These are phyloP conservation scores for Spathaspora passalidarum DNA, from an alignment of 805 yeast species.

Conservation along the genomic window DNA sequence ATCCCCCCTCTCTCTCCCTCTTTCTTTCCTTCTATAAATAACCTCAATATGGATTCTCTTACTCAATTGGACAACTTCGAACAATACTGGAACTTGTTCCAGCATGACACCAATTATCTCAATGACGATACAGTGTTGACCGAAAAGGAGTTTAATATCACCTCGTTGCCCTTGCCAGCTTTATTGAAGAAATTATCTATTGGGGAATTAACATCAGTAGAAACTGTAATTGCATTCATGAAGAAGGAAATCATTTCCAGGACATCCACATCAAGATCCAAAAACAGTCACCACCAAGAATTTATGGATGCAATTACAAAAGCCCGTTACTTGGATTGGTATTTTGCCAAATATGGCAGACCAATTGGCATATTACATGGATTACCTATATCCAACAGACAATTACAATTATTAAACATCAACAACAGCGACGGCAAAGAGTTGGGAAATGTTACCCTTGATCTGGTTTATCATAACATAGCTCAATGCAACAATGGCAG, in stretches of 20 bases:
- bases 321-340: conserved; percentile 54
- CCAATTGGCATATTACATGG: conserved; percentile 64
- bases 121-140: conserved; percentile 31
- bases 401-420: conserved; percentile 45
- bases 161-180: conserved; percentile 29
- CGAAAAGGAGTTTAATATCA: conserved; percentile 32
- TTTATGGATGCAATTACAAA: conserved; percentile 47
- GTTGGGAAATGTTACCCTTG: conserved; percentile 32
- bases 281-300: background rate
- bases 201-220: conserved; percentile 32
- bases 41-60: background rate
- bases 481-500: background rate
- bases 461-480: background rate
- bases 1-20: background rate
- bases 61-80: conserved; percentile 3
- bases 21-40: background rate
- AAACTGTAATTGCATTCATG: conserved; percentile 40
- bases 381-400: conserved; percentile 42
- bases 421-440: conserved; percentile 31
- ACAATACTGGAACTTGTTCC: background rate
- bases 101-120: conserved; percentile 19
- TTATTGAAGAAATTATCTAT: conserved; percentile 27
- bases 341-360: conserved; percentile 43
- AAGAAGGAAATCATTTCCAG: conserved; percentile 33
- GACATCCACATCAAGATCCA: background rate